A percentile compares a stretch with the other conserved stretches of the same genome.
phyloP scores from a whole-genome alignment of 495 filamentous ascomycete species.

The Talaromyces wortmannii region DNA sequence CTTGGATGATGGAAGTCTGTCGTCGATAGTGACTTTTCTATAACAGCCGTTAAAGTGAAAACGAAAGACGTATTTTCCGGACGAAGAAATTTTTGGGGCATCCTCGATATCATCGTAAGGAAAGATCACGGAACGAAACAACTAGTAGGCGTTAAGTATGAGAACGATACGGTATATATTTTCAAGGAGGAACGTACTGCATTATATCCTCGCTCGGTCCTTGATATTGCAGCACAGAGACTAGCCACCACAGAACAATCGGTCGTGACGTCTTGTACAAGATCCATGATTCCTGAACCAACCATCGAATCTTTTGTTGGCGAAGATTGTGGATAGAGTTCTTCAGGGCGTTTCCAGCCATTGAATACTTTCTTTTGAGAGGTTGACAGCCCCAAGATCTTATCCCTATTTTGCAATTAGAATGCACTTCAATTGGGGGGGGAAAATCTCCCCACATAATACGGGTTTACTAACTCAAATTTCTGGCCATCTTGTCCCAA shows the following conservation, averaged over 20 bases:
- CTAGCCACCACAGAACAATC: slow-evolving; percentile 98
- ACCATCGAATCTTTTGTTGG: neutral
- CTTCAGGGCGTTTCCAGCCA: slow-evolving; percentile 71
- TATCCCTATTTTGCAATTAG: slow-evolving; percentile 52
- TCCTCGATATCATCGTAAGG: slow-evolving; percentile 56
- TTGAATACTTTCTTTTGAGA: slow-evolving; percentile 65
- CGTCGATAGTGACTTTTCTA: slow-evolving; percentile 83
- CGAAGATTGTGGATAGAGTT: slow-evolving; percentile 36
- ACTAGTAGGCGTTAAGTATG: slow-evolving; percentile 27
- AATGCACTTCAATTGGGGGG: neutral
- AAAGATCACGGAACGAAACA: slow-evolving; percentile 62
- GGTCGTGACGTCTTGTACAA: slow-evolving; percentile 89
- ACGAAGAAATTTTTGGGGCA: slow-evolving; percentile 55
- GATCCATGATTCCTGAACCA: slow-evolving; percentile 51
- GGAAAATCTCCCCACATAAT: neutral
- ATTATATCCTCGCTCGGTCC: slow-evolving; percentile 51
- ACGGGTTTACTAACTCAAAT: slow-evolving; percentile 46
- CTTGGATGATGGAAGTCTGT: slow-evolving; percentile 77
- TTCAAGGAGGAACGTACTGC: slow-evolving; percentile 40
- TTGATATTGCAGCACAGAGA: slow-evolving; percentile 74
- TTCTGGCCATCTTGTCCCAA: slow-evolving; percentile 21
- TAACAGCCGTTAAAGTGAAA: slow-evolving; percentile 94
- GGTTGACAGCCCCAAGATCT: slow-evolving; percentile 59
- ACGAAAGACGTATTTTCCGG: slow-evolving; percentile 85
- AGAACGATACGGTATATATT: neutral